These are phyloP conservation scores for Amyloporia xantha DNA, from an alignment of 768 basidiomycete genomes.

Conservation along the genomic window DNA sequence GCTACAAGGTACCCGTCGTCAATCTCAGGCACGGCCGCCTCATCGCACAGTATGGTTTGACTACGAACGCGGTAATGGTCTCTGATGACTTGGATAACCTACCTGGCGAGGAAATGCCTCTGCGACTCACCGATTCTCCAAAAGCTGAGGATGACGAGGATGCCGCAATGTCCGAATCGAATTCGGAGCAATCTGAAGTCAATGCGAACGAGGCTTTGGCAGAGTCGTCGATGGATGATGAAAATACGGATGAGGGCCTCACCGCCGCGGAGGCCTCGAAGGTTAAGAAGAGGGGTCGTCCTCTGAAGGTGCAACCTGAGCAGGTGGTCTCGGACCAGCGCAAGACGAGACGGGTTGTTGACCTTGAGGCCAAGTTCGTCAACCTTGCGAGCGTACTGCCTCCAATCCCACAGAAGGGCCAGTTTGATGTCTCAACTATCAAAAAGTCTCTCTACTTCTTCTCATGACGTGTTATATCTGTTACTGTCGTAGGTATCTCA, in stretches of 20 bases:
- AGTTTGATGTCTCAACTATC: conserved; percentile 79
- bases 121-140: too few species aligned
- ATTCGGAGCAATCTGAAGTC: not conserved
- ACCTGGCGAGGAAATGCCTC: too few species aligned
- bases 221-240: not conserved
- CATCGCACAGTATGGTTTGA: conserved; percentile 35
- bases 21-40: conserved; percentile 33
- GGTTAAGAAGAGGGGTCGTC: not conserved
- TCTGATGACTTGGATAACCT: not conserved
- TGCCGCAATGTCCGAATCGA: conserved; percentile 6
- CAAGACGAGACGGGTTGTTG: too few species aligned
- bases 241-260: too few species aligned
- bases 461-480: conserved; percentile 44
- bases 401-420: conserved; percentile 76
- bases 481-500: conserved; percentile 1
- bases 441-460: conserved; percentile 89
- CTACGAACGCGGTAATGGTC: conserved; percentile 32
- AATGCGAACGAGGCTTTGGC: not conserved
- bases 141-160: conserved; percentile 24
- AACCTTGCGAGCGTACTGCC: conserved; percentile 71
- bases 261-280: too few species aligned
- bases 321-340: not conserved
- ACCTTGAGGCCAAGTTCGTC: conserved; percentile 51
- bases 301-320: not conserved
- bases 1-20: conserved; percentile 57